These are phyloP conservation scores for Dissophora ornata DNA, from an alignment of 192 early-diverging fungal species.

Conservation along the genomic window DNA sequence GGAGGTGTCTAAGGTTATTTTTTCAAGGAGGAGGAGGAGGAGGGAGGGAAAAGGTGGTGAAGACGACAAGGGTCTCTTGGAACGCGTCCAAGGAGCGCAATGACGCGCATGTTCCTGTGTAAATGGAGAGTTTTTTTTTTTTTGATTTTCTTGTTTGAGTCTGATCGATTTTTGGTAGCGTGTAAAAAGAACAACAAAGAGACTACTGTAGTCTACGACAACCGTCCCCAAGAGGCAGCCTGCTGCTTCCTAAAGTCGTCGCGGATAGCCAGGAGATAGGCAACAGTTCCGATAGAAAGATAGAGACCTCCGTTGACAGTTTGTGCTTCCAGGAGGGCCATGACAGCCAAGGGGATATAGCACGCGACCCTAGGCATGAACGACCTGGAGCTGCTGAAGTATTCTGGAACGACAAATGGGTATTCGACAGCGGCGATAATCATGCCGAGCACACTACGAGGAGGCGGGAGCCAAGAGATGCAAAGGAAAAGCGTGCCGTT, in stretches of 20 bases:
- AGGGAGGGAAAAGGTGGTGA: too few relatives aligned
- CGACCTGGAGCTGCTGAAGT: constrained; percentile 23
- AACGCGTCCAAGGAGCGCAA: too few relatives aligned
- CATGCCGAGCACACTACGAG: constrained; percentile 27
- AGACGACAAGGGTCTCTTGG: too few relatives aligned
- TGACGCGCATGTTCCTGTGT: too few relatives aligned
- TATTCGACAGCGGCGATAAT: constrained; percentile 30
- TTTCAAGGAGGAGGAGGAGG: too few relatives aligned
- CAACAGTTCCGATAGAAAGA: constrained; percentile 37
- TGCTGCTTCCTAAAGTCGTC: constrained; percentile 40
- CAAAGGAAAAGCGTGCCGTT: too few relatives aligned
- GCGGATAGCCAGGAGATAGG: constrained; percentile 39
- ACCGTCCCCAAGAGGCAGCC: constrained; percentile 1
- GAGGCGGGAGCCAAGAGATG: too few relatives aligned
- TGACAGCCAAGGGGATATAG: constrained; percentile 35
- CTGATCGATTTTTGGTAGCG: too few relatives aligned
- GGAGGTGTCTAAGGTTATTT: too few relatives aligned
- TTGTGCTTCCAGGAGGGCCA: constrained; percentile 31
- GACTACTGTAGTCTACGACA: too few relatives aligned
- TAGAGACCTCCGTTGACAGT: constrained; percentile 47
- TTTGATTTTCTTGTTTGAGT: background rate
- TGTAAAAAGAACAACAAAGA: too few relatives aligned
- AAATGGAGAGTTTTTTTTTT: too few relatives aligned
- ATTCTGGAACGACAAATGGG: constrained; percentile 24
- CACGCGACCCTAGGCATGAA: constrained; percentile 41